Evolutionary conservation across 371 early-diverging fungal genomes (phyloP).

Genomic region (Mucor mucedo): DNA sequence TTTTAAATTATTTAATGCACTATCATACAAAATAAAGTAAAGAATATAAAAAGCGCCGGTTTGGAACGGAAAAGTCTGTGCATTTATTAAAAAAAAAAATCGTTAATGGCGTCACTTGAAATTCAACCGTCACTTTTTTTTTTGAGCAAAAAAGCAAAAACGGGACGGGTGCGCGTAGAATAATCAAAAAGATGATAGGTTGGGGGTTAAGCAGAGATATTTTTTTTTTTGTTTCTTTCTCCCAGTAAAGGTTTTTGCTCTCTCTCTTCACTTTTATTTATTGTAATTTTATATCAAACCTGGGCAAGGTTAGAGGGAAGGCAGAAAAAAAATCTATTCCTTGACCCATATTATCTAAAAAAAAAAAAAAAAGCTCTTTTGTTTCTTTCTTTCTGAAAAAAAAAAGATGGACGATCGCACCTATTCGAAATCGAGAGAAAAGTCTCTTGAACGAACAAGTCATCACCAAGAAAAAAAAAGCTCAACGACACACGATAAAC

Average conservation of each 20-base stretch:
- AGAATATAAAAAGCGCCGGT: no score
- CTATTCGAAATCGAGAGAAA: slow-evolving; percentile 29
- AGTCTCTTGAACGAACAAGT: slow-evolving; percentile 21
- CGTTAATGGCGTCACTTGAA: neutral
- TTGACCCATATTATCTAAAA: neutral
- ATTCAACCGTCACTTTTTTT: neutral
- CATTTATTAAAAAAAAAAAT: neutral
- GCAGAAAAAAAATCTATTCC: no score
- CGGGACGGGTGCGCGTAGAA: neutral
- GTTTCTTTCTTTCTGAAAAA: neutral
- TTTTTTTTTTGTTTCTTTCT: neutral
- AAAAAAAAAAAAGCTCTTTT: neutral
- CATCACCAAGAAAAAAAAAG: slow-evolving; percentile 16
- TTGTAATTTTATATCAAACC: neutral
- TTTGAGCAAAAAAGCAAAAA: no score
- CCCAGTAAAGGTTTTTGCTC: neutral
- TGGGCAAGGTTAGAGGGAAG: no score
- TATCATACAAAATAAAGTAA: no score
- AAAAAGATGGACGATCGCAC: slow-evolving; percentile 27
- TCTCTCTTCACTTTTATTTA: neutral
- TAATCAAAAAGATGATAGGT: neutral
- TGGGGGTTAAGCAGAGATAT: neutral
- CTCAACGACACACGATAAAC: slow-evolving; percentile 19
- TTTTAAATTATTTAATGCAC: no score
- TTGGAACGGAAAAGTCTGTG: neutral